Base-by-base conservation (phyloP, 176 grass and related monocot genomes). In the Tillandsia leiboldiana region DNA sequence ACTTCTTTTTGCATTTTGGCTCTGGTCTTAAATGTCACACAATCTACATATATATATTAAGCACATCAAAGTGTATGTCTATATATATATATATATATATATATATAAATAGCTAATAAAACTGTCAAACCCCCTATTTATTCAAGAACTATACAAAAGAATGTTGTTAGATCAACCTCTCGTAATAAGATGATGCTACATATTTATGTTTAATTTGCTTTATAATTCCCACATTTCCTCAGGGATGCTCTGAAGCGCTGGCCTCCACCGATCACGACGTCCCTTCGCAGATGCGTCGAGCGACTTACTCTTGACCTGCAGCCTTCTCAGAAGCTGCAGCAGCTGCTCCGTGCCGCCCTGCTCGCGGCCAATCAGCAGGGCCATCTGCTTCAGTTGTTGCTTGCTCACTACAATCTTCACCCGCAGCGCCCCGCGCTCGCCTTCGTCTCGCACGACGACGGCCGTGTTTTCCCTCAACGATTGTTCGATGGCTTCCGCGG, bases 161-260 rank as follows among this genome's bases (percentile, higher is more conserved):
- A 53, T n/a, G 24, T 52, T 9, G 15, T 75, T 11, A 73, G 15
- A 0, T 75, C 56, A n/a, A 48, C 42, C 72, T 6, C n/a, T 6
- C n/a, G 7, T 8, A 64, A 26, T 50, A 29, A 50, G 14, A 64
- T 27, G 15, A 61, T 14, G 51, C 29, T 33, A 3, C 1, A 10
- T 49, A 53, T 50, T 20, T 51, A 15, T 33, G 9, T 15, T 15
- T 75, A 23, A 48, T 26, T 48, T 3, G 13, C 2, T 48, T 53
- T 48, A 56, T 4, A 56, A 24, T 24, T 51, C 42, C 68, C 50
- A 57, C 27, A 77, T 64, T 49, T 79, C 58, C 49, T 79, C 77
- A 11, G 49, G 77, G 58, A 79, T 79, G 14, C 69, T 79, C 57
- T 72, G 77, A 72, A 79, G 77, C 8, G 9, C 24, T 1, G 77